Percentiles rank a stretch among this genome's conserved stretches.
phyloP scores from a whole-genome alignment of 2,329 filamentous ascomycete species.

The Emergomyces africanus region DNA sequence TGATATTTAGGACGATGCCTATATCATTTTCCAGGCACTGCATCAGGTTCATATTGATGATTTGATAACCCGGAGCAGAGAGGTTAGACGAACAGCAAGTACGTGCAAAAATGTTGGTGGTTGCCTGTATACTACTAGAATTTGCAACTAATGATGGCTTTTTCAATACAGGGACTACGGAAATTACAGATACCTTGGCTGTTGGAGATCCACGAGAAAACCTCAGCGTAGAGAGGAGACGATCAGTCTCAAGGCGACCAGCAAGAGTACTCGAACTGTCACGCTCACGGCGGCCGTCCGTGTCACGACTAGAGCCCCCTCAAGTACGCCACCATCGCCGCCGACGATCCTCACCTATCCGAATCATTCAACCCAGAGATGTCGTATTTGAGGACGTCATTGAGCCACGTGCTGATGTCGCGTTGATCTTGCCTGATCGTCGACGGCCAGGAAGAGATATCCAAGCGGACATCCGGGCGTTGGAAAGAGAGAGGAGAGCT shows the following conservation, averaged over 20 bases:
- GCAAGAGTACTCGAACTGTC: background rate
- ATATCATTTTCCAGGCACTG: conserved; percentile 72
- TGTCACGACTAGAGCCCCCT: background rate
- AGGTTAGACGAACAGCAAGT: conserved; percentile 30
- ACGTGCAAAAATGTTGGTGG: background rate
- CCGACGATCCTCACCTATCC: conserved; percentile 25
- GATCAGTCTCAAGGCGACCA: conserved; percentile 10
- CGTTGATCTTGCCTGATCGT: conserved; percentile 39
- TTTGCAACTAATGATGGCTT: background rate
- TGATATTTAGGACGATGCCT: conserved; percentile 53
- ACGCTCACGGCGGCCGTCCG: background rate
- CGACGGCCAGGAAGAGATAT: conserved; percentile 49
- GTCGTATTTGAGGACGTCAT: conserved; percentile 30
- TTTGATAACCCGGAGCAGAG: conserved; percentile 64
- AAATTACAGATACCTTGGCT: conserved; percentile 1
- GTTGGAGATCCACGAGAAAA: background rate
- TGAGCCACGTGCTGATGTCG: conserved; percentile 36
- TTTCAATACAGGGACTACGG: background rate
- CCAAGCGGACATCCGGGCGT: conserved; percentile 55
- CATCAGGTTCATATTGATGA: conserved; percentile 88
- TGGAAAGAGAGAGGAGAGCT: conserved; percentile 53
- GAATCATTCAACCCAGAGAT: conserved; percentile 22
- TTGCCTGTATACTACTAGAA: background rate
- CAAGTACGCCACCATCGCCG: conserved; percentile 12
- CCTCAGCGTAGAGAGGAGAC: conserved; percentile 22